Evolutionary conservation across 2,329 filamentous ascomycete genomes (phyloP), one percentile per base, ranked within the genome.

Genomic region (Aspergillus brunneoviolaceus): DNA sequence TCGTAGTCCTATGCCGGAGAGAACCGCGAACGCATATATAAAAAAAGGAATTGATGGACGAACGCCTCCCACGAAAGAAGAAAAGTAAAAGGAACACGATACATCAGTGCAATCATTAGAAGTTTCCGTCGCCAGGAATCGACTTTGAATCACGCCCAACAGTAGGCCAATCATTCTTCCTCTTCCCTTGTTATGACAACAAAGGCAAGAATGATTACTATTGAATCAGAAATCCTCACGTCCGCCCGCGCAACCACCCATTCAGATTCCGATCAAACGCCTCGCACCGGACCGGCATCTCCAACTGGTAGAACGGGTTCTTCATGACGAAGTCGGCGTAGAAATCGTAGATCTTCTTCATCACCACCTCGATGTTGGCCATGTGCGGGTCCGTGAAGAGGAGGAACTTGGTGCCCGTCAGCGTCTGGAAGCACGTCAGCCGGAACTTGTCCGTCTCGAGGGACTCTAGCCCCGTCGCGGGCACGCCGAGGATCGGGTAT

Each of bases 321-420:
- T 98, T 99, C 92, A 97, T 98, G 68, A 99, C 95, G 75, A 91
- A 98, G 77, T 99, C 95, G 54, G 91, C 86, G 80, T 98, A 99
- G 55, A 98, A 80, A 75, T 98, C 95, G 76, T 99, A 98, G 69
- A 97, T 89, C 75, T 87, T 89, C 73, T 87, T 85, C 68, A 96
- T 88, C 49, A 94, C 89, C 12, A 86, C 83, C 69, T 98, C 95
- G 45, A 96, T 88, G 71, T 96, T 96, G 27, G 67, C 86, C 80
- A 96, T 93, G 65, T 91, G 87, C 16, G 88, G 88, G 77, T 98
- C 95, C 58, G 95, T 97, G 75, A 99, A 97, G 57, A 99, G 83
- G 45, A 99, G 79, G 75, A 99, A 99, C 77, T 99, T 99, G 60
- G 89, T 94, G 33, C 95, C 95, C 2, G 95, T 98, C 69, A 96